Evolutionary conservation across 1,139 yeast genomes (phyloP), one percentile per base, ranked within the genome.

Genomic region (Yamadazyma mexicana): DNA sequence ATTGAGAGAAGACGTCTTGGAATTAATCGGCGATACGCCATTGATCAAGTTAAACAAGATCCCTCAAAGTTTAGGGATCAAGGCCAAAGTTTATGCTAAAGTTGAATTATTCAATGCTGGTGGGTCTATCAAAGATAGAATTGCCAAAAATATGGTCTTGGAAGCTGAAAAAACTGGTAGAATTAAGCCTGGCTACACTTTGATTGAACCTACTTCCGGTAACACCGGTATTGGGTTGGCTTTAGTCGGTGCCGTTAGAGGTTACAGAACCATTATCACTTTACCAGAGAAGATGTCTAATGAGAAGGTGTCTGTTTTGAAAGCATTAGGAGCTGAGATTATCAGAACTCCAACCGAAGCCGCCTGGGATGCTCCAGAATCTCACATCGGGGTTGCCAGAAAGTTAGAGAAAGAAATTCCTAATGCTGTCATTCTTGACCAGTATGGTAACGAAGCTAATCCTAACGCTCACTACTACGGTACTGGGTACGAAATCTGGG

Each of bases 301-400:
- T 60, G 96, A 87, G 61, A 87, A 87, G 62, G 95, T 87, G 26
- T 80, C 91, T 36, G 95, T 87, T 6, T 76, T 87, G 62, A 87
- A 87, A 65, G 95, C 95, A 3, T 73, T 87, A 43, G 96, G 96
- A 40, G 95, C 95, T 30, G 95, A 87, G 61, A 87, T 87, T 59
- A 85, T 87, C 50, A 80, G 95, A 71, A 87, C 96, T 15, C 95
- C 96, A 38, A 87, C 94, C 34, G 95, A 85, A 56, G 96, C 95
- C 32, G 95, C 95, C 1, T 87, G 91, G 88, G 95, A 87, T 57
- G 78, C 95, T 36, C 95, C 95, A 35, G 95, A 87, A 64, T 83
- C 92, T 29, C 95, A 87, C 57, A 87, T 87, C 60, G 95, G 95
- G 49, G 95, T 87, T 33, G 96, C 95, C 40, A 79, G 72, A 59